A percentile compares a stretch with the other conserved stretches of the same genome.
Evolutionary conservation across 2,329 filamentous ascomycete genomes (phyloP).

Genomic region (Alternaria ventricosa): DNA sequence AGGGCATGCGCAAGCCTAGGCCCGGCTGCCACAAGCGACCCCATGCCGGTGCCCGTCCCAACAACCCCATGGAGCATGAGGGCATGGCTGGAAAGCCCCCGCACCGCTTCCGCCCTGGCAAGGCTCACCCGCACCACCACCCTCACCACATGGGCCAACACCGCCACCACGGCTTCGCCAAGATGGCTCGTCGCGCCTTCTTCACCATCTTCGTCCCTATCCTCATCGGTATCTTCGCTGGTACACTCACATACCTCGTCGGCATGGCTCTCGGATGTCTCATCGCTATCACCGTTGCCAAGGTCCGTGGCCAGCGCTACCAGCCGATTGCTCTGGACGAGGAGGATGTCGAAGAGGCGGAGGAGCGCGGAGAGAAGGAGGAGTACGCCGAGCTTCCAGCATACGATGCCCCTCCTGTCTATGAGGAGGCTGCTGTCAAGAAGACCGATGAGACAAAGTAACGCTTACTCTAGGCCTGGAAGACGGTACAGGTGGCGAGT

Average conservation of each 20-base stretch:
- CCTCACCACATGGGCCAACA: conserved; percentile 31
- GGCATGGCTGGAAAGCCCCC: conserved; percentile 41
- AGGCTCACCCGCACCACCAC: conserved; percentile 29
- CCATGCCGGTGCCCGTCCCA: conserved; percentile 17
- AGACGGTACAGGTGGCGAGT: neutral
- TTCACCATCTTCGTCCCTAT: conserved; percentile 72
- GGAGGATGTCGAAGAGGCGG: conserved; percentile 36
- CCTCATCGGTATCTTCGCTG: conserved; percentile 71
- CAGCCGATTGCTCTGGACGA: conserved; percentile 43
- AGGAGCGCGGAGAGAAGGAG: conserved; percentile 39
- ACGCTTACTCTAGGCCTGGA: neutral
- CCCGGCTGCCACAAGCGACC: conserved; percentile 44
- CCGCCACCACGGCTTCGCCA: conserved; percentile 34
- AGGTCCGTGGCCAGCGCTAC: conserved; percentile 57
- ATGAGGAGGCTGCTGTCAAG: conserved; percentile 38
- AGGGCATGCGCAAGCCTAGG: conserved; percentile 41
- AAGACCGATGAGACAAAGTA: conserved; percentile 29
- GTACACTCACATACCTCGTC: conserved; percentile 70
- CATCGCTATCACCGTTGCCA: conserved; percentile 65
- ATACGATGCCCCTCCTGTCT: conserved; percentile 49
- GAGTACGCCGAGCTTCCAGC: conserved; percentile 44
- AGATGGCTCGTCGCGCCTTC: conserved; percentile 58
- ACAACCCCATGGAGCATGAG: conserved; percentile 42
- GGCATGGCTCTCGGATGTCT: conserved; percentile 71
- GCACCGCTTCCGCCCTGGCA: conserved; percentile 42